Evolutionary conservation across 1,284 basidiomycete species (phyloP), one percentile per base, ranked within the genome.

Genomic region (Tranzscheliella williamsii): DNA sequence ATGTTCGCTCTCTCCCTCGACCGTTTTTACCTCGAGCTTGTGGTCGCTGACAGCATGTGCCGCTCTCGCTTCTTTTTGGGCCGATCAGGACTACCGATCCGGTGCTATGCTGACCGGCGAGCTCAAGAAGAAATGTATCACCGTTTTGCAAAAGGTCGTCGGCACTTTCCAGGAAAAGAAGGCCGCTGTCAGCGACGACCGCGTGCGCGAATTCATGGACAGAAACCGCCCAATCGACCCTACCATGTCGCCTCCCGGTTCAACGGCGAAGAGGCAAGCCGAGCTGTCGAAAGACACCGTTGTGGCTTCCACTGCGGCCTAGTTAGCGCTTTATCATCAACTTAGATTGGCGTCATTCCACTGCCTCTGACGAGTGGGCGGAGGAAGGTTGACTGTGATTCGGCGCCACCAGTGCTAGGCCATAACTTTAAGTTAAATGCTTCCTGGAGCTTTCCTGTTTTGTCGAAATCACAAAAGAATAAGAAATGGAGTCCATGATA

Each of bases 111-210:
- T 95, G 46, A 96, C 93, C 0, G 91, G 92, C 8, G 87, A 98
- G 79, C 81, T 99, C 66, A 99, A 99, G 81, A 86, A 86, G 20
- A 86, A 83, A 76, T 95, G 91, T 76, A 97, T 98, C 58, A 83
- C 85, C 42, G 77, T 87, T 45, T 78, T 99, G 26, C 92, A 96
- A 78, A 81, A 84, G 35, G 89, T 97, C 54, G 89, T 97, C 23
- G 83, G 84, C 41, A 84, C 83, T 1, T 98, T 98, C 84, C 94
- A 98, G 38, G 68, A 96, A 90, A 85, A 88, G 64, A 87, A 87
- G 79, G 84, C 86, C 5, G 85, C 84, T 54, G 82, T 98, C 27
- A 88, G 90, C 0, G 90, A 94, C 20, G 90, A 89, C 12, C 79
- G 85, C 8, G 81, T 96, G 27, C 79, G 83, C 38, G 78, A 82